Conservation (phyloP, 192 early-diverging fungal genomes). For the Tieghemiomyces parasiticus region DNA sequence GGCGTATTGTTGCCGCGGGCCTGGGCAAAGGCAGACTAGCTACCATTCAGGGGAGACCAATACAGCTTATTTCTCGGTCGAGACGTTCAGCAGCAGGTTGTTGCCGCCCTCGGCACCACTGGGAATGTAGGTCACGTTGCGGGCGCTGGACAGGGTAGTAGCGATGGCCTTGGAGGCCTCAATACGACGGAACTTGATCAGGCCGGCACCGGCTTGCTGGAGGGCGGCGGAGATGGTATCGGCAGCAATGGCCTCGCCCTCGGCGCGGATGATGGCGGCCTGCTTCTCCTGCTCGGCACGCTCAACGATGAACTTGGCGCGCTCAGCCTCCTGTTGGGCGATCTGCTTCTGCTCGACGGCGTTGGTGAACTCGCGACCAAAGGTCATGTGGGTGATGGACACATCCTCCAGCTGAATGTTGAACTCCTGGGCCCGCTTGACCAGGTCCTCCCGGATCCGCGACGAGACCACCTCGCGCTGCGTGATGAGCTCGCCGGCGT, state of each 20-base stretch:
- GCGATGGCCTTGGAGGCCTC: constrained; percentile 97
- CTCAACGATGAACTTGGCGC: constrained; percentile 95
- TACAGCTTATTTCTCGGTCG: background rate
- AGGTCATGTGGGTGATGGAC: constrained; percentile 97
- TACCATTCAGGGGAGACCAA: no score
- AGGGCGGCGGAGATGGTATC: constrained; percentile 80
- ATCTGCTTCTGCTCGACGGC: constrained; percentile 98
- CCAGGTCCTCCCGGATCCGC: constrained; percentile 82
- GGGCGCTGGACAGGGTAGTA: constrained; percentile 56
- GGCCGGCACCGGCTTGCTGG: constrained; percentile 80
- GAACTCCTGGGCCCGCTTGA: constrained; percentile 88
- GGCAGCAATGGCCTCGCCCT: constrained; percentile 91
- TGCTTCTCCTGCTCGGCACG: constrained; percentile 97
- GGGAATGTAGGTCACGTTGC: constrained; percentile 89
- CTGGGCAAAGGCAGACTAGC: no score
- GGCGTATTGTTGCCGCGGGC: no score
- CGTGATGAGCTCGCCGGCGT: constrained; percentile 93
- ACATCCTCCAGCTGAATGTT: constrained; percentile 94
- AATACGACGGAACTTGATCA: constrained; percentile 91
- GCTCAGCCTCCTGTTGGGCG: constrained; percentile 98
- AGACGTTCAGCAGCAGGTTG: constrained; percentile 64
- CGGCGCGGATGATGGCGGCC: constrained; percentile 92
- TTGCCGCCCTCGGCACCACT: constrained; percentile 34
- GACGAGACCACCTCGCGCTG: constrained; percentile 92
- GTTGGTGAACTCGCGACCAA: constrained; percentile 96